phyloP scores from a whole-genome alignment of 305 asterid species.

The Fraxinus floribunda region DNA sequence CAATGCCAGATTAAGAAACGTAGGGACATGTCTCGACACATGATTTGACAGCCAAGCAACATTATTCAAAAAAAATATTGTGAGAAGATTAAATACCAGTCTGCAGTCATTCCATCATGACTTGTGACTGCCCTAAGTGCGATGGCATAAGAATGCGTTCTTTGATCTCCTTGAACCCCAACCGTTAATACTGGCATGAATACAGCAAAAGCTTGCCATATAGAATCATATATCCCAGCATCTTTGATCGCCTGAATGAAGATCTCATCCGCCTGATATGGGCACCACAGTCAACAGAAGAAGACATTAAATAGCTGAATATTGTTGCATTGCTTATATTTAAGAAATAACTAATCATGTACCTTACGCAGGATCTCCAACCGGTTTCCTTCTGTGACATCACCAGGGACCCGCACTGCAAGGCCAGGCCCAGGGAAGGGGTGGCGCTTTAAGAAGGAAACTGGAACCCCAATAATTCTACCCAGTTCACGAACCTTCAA shows the following conservation, averaged over 20 bases:
- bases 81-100: slow-evolving; percentile 53
- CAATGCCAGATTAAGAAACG: background rate
- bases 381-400: slow-evolving; percentile 74
- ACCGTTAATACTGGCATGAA: slow-evolving; percentile 85
- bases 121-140: slow-evolving; percentile 95
- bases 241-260: slow-evolving; percentile 84
- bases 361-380: slow-evolving; percentile 90
- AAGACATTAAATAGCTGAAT: background rate
- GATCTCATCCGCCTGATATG: slow-evolving; percentile 80
- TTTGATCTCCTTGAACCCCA: slow-evolving; percentile 98
- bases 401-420: slow-evolving; percentile 90
- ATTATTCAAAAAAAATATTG: background rate
- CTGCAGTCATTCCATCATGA: slow-evolving; percentile 99
- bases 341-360: slow-evolving; percentile 5
- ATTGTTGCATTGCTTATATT: background rate
- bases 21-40: background rate
- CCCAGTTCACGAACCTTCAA: slow-evolving; percentile 84
- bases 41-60: background rate
- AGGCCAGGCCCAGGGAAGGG: slow-evolving; percentile 99
- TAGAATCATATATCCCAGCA: slow-evolving; percentile 81
- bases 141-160: slow-evolving; percentile 87
- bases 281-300: background rate
- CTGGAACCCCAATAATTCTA: slow-evolving; percentile 69
- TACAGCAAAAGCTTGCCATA: slow-evolving; percentile 99
- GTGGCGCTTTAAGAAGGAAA: slow-evolving; percentile 74